Evolutionary conservation across 768 basidiomycete species (phyloP).

Genomic region (Pholiota molesta): DNA sequence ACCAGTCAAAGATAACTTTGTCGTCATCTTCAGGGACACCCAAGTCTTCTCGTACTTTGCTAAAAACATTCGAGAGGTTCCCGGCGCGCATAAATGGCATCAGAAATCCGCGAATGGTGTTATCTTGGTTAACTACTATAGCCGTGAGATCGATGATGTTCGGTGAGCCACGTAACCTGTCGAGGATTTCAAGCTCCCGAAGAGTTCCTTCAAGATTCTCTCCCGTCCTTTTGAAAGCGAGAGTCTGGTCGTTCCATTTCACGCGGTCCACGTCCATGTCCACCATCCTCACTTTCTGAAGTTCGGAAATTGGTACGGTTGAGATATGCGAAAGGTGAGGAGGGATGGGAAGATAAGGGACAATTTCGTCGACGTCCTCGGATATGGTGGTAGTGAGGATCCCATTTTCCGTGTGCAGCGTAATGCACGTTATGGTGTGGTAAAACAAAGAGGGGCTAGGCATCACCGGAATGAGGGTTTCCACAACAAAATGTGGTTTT

Average conservation of each 20-base stretch:
- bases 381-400: not conserved
- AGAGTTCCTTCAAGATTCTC: not conserved
- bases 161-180: not conserved
- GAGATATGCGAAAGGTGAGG: not conserved
- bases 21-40: not conserved
- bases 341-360: not conserved
- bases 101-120: not conserved
- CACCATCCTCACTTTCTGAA: not conserved
- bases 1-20: not conserved
- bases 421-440: not conserved
- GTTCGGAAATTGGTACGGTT: not conserved
- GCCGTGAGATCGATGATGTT: not conserved
- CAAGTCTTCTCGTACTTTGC: not conserved
- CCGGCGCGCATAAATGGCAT: not conserved
- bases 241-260: not conserved
- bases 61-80: not conserved
- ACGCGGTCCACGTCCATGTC: not conserved
- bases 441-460: not conserved
- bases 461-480: too few species aligned
- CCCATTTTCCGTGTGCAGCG: constrained; percentile 5
- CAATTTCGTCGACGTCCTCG: not conserved
- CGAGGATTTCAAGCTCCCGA: not conserved
- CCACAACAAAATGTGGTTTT: too few species aligned
- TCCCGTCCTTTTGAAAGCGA: not conserved
- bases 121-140: not conserved